Percentiles rank a stretch among this genome's conserved stretches.
These are phyloP conservation scores for Barnettozyma populi DNA, from an alignment of 805 yeast species.

Conservation along the genomic window DNA sequence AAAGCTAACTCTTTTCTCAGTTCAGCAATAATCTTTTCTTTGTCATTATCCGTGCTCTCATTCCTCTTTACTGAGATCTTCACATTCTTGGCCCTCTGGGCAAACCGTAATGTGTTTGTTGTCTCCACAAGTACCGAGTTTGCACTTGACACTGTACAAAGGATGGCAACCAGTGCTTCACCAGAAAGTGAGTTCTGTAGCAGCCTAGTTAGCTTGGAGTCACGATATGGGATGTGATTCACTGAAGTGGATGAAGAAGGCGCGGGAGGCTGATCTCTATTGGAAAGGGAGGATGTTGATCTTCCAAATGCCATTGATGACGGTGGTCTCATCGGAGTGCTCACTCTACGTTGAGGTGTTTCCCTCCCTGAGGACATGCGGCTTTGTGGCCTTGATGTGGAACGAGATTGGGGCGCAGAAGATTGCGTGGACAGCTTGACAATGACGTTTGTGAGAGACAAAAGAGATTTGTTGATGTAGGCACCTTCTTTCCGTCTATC, in stretches of 20 bases:
- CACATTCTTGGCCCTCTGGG: slow-evolving; percentile 88
- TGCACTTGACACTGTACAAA: slow-evolving; percentile 60
- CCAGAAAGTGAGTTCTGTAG: slow-evolving; percentile 93
- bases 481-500: slow-evolving; percentile 94
- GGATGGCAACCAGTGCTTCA: slow-evolving; percentile 70
- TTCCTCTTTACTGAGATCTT: slow-evolving; percentile 58
- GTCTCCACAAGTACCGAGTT: slow-evolving; percentile 61
- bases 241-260: neutral
- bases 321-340: neutral
- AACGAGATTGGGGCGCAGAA: slow-evolving; percentile 13
- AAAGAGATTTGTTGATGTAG: slow-evolving; percentile 81
- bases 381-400: slow-evolving; percentile 1
- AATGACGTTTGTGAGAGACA: slow-evolving; percentile 91
- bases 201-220: slow-evolving; percentile 83
- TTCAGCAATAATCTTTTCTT: slow-evolving; percentile 48
- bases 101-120: slow-evolving; percentile 81
- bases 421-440: slow-evolving; percentile 48
- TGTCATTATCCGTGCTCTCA: slow-evolving; percentile 33
- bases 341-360: neutral
- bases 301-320: slow-evolving; percentile 3
- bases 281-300: neutral
- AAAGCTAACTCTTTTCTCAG: slow-evolving; percentile 55
- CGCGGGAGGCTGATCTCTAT: neutral
- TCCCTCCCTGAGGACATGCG: neutral
- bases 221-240: slow-evolving; percentile 85